Conservation (phyloP, 2,329 filamentous ascomycete species). For the Exserohilum rostratum region DNA sequence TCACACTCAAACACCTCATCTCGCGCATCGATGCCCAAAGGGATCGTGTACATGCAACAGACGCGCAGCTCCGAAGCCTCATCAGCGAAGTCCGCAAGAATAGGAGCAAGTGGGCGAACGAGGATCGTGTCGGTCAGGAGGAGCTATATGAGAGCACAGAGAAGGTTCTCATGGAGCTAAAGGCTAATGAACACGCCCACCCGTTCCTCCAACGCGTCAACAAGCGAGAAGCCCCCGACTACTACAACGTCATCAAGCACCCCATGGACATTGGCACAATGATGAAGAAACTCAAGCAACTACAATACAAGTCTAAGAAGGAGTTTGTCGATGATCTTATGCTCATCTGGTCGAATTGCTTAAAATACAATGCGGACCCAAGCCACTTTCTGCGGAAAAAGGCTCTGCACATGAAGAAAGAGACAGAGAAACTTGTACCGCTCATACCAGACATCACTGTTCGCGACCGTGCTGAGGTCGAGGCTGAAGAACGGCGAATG, state of each 20-base stretch:
- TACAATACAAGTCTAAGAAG: slow-evolving; percentile 70
- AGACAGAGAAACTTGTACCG: slow-evolving; percentile 94
- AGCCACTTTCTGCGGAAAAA: slow-evolving; percentile 88
- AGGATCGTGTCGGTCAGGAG: slow-evolving; percentile 96
- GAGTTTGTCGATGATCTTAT: slow-evolving; percentile 95
- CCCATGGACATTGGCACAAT: slow-evolving; percentile 98
- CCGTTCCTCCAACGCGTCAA: slow-evolving; percentile 93
- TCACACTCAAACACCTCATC: slow-evolving; percentile 96
- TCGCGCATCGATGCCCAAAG: slow-evolving; percentile 93
- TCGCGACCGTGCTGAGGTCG: slow-evolving; percentile 89
- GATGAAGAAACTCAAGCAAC: slow-evolving; percentile 91
- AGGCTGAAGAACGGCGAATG: slow-evolving; percentile 73
- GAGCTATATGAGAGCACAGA: slow-evolving; percentile 96
- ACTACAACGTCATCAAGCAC: slow-evolving; percentile 90
- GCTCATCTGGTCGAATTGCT: slow-evolving; percentile 95
- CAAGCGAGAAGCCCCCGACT: slow-evolving; percentile 95
- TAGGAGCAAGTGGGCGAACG: slow-evolving; percentile 97
- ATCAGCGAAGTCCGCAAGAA: slow-evolving; percentile 99
- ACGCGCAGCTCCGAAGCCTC: slow-evolving; percentile 86
- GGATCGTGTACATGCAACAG: slow-evolving; percentile 85
- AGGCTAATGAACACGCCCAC: slow-evolving; percentile 97
- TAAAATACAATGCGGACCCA: slow-evolving; percentile 92
- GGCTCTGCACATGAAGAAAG: slow-evolving; percentile 94
- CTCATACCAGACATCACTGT: slow-evolving; percentile 93
- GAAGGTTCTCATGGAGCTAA: slow-evolving; percentile 95